Evolutionary conservation across 2,329 filamentous ascomycete genomes (phyloP).

Genomic region (Pseudopyricularia javanii): DNA sequence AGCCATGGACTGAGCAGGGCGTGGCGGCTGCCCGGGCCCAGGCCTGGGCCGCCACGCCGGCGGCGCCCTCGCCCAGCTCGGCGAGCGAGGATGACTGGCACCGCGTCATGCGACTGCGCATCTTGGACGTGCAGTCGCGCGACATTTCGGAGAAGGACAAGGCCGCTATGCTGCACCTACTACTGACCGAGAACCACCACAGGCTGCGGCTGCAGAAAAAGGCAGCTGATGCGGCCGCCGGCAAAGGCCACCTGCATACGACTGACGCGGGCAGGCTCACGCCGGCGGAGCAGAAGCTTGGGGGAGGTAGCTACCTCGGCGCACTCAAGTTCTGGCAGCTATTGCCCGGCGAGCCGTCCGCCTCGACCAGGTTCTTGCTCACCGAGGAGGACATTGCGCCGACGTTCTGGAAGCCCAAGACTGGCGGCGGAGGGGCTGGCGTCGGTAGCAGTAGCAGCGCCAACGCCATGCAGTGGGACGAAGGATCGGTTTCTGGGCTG

Average conservation of each 20-base stretch:
- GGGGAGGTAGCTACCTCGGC: slow-evolving; percentile 31
- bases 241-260: not conserved
- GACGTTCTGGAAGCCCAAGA: slow-evolving; percentile 39
- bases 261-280: slow-evolving; percentile 3
- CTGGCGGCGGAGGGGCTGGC: slow-evolving; percentile 19
- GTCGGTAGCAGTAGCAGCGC: slow-evolving; percentile 19
- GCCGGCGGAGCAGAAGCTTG: slow-evolving; percentile 22
- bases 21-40: slow-evolving; percentile 46
- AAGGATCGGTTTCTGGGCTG: not conserved
- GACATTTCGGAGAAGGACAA: slow-evolving; percentile 50
- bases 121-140: slow-evolving; percentile 54
- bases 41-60: slow-evolving; percentile 55
- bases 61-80: slow-evolving; percentile 13
- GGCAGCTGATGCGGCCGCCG: not conserved
- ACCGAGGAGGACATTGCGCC: slow-evolving; percentile 50
- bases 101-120: slow-evolving; percentile 51
- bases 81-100: slow-evolving; percentile 66
- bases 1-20: not conserved
- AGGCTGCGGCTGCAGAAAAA: slow-evolving; percentile 20
- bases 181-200: slow-evolving; percentile 58
- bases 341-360: slow-evolving; percentile 23
- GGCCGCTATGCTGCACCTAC: slow-evolving; percentile 56
- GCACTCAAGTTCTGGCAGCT: slow-evolving; percentile 49
- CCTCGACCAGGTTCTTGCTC: slow-evolving; percentile 32
- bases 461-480: not conserved